Conservation (phyloP, 371 early-diverging fungal genomes). For the Nosema muscidifuracis region DNA sequence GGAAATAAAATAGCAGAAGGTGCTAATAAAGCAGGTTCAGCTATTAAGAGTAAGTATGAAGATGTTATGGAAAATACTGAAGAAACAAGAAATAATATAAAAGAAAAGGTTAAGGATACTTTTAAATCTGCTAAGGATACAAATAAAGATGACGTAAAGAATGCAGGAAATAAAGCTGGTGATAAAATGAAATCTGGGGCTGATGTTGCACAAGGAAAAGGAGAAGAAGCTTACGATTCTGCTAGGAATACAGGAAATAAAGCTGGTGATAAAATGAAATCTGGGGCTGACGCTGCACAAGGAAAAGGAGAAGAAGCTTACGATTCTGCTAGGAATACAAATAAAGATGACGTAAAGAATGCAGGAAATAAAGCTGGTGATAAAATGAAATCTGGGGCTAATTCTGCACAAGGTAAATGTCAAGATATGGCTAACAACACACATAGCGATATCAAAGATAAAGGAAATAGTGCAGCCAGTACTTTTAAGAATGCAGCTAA, state of each 20-base stretch:
- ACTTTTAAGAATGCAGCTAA: not conserved
- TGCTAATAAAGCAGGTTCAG: too few species aligned
- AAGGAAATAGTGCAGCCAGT: not conserved
- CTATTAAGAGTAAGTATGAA: too few species aligned
- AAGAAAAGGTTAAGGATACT: not conserved
- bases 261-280: not conserved
- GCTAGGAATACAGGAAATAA: not conserved
- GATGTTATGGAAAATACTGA: not conserved
- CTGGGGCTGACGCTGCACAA: not conserved
- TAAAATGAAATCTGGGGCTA: too few species aligned
- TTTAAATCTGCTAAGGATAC: not conserved
- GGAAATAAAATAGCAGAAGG: not conserved
- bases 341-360: too few species aligned
- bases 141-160: not conserved
- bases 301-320: not conserved
- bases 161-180: constrained; percentile 5
- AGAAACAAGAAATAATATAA: too few species aligned
- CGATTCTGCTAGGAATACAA: too few species aligned
- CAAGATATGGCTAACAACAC: too few species aligned
- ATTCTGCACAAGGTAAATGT: too few species aligned
- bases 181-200: not conserved
- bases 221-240: too few species aligned
- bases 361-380: too few species aligned
- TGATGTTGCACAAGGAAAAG: not conserved
- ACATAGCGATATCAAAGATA: not conserved